These are phyloP conservation scores for Neurospora cerealis DNA, from an alignment of 495 filamentous ascomycete genomes.

Conservation along the genomic window DNA sequence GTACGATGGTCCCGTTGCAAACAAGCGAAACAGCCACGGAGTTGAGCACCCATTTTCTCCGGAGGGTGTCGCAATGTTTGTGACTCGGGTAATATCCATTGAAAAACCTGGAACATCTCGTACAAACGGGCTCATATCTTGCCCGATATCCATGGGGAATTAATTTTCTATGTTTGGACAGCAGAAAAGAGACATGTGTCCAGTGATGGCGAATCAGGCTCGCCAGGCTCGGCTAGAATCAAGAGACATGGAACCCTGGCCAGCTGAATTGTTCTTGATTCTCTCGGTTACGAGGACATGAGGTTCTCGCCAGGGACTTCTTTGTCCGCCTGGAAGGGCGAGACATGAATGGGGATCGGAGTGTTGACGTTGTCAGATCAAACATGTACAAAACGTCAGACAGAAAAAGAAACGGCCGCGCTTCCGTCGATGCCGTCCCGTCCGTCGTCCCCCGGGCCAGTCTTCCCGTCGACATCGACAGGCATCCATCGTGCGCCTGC, in stretches of 20 bases:
- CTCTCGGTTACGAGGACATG: not conserved
- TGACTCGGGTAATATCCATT: not conserved
- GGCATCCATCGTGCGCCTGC: not conserved
- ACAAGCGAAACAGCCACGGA: not conserved
- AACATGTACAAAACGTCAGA: not conserved
- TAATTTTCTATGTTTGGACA: not conserved
- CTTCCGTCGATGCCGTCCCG: not conserved
- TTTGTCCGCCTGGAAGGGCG: not conserved
- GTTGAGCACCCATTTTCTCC: not conserved
- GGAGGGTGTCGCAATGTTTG: not conserved
- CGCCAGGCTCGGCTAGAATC: not conserved
- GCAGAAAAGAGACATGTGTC: not conserved
- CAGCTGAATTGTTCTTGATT: not conserved
- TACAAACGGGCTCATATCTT: not conserved
- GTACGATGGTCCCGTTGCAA: not conserved
- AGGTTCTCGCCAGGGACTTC: not conserved
- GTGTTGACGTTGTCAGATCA: not conserved
- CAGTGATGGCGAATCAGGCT: not conserved
- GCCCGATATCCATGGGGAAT: not conserved
- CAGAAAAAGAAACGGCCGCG: not conserved
- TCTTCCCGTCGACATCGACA: not conserved
- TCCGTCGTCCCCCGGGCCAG: not conserved
- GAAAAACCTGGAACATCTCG: not conserved
- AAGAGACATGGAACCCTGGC: not conserved
- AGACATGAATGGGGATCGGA: not conserved